phyloP scores from a whole-genome alignment of 2,329 filamentous ascomycete genomes.

The Fusarium sp. region DNA sequence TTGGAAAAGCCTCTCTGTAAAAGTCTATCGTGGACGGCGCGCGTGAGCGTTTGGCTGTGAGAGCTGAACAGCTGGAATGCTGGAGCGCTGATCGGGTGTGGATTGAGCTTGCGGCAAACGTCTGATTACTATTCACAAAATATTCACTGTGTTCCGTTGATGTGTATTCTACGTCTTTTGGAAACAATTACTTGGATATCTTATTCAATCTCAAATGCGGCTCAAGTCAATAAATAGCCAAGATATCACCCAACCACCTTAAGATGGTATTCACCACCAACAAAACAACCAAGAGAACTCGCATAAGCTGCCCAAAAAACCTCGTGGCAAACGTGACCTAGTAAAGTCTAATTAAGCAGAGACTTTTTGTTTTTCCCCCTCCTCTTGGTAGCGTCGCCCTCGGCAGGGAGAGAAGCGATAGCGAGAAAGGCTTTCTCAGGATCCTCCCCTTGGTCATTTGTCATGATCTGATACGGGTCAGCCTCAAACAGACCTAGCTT shows the following conservation, averaged over 20 bases:
- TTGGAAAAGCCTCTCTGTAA: background rate
- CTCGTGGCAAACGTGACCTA: conserved; percentile 8
- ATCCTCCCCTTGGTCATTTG: background rate
- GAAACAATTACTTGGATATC: background rate
- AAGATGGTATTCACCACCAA: background rate
- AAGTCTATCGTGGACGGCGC: background rate
- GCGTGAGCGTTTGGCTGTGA: background rate
- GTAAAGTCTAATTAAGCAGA: background rate
- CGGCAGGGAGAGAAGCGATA: background rate
- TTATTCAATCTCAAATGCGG: background rate
- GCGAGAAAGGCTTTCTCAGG: background rate
- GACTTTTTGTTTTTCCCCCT: background rate
- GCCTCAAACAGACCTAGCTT: background rate
- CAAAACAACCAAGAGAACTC: background rate
- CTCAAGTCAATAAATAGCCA: background rate
- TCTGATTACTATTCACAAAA: background rate
- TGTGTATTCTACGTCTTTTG: background rate
- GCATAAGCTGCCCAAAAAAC: background rate
- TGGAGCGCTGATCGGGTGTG: background rate
- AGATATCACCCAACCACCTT: background rate
- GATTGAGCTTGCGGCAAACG: background rate
- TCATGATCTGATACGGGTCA: background rate
- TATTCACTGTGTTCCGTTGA: background rate
- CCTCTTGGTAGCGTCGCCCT: background rate
- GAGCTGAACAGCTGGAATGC: conserved; percentile 13